Conservation (phyloP, 1,139 yeast species). For the Blastobotrys ciferrii region DNA sequence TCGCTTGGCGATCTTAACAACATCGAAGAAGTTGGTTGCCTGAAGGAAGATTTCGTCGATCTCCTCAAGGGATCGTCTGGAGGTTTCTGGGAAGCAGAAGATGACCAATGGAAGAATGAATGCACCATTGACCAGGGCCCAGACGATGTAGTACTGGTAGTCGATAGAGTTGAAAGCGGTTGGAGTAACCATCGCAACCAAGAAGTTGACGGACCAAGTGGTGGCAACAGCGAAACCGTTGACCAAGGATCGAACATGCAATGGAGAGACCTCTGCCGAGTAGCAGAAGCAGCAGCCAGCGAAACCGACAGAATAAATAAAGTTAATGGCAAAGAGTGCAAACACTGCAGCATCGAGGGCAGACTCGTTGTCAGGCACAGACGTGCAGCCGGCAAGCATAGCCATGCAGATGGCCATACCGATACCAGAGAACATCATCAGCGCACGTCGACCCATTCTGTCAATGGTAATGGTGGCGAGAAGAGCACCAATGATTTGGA, state of each 20-base stretch:
- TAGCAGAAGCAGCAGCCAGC: constrained; percentile 32
- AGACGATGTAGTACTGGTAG: constrained; percentile 40
- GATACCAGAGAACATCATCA: constrained; percentile 21
- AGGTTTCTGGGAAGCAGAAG: constrained; percentile 47
- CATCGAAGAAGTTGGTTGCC: constrained; percentile 20
- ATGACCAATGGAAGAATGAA: constrained; percentile 36
- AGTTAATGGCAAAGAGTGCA: constrained; percentile 25
- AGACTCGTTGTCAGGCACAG: constrained; percentile 20
- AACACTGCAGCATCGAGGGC: constrained; percentile 26
- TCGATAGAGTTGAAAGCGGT: constrained; percentile 40
- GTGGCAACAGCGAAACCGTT: constrained; percentile 43
- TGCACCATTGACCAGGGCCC: constrained; percentile 31
- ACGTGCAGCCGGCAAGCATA: constrained; percentile 26
- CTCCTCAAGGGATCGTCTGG: constrained; percentile 42
- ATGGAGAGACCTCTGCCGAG: constrained; percentile 64
- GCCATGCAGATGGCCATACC: constrained; percentile 27
- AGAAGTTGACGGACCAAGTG: constrained; percentile 47
- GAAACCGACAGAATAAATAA: constrained; percentile 26
- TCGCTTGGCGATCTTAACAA: constrained; percentile 19
- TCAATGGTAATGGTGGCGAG: constrained; percentile 25
- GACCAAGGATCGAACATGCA: constrained; percentile 57
- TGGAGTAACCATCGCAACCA: constrained; percentile 44
- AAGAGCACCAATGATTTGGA: constrained; percentile 27
- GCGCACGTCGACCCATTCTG: constrained; percentile 22
- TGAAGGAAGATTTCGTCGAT: constrained; percentile 45